phyloP scores from a whole-genome alignment of 129 eudicot species.

The Chrysanthemum makinoi region DNA sequence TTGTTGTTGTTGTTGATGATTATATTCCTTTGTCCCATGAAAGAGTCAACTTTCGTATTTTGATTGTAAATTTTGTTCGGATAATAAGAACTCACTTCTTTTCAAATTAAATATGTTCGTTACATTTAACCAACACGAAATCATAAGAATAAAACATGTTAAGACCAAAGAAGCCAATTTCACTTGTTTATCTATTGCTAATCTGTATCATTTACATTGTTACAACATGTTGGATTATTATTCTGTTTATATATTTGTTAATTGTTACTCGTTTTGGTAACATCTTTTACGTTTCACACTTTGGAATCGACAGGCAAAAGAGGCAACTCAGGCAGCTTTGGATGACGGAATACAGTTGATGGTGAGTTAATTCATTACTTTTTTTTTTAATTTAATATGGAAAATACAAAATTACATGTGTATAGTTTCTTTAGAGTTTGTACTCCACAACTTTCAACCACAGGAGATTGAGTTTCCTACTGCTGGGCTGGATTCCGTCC shows the following conservation, averaged over 20 bases:
- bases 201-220: background rate
- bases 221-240: background rate
- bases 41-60: background rate
- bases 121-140: background rate
- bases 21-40: background rate
- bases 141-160: background rate
- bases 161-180: slow-evolving; percentile 1
- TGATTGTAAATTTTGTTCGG: background rate
- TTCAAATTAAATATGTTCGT: background rate
- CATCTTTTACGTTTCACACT: slow-evolving; percentile 5
- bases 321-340: slow-evolving; percentile 72
- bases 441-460: slow-evolving; percentile 61
- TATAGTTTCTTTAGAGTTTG: slow-evolving; percentile 37
- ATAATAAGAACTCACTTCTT: background rate
- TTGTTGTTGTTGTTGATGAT: too few relatives aligned
- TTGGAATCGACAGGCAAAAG: slow-evolving; percentile 64
- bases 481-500: slow-evolving; percentile 92
- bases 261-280: background rate
- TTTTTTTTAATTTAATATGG: slow-evolving; percentile 6
- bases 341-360: slow-evolving; percentile 71
- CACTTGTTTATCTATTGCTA: slow-evolving; percentile 10
- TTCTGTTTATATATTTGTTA: background rate
- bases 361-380: slow-evolving; percentile 51
- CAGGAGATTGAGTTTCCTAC: slow-evolving; percentile 99
- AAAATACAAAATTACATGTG: slow-evolving; percentile 33